Evolutionary conservation across 805 yeast species (phyloP).

Genomic region (Cyberlindnera petersonii): DNA sequence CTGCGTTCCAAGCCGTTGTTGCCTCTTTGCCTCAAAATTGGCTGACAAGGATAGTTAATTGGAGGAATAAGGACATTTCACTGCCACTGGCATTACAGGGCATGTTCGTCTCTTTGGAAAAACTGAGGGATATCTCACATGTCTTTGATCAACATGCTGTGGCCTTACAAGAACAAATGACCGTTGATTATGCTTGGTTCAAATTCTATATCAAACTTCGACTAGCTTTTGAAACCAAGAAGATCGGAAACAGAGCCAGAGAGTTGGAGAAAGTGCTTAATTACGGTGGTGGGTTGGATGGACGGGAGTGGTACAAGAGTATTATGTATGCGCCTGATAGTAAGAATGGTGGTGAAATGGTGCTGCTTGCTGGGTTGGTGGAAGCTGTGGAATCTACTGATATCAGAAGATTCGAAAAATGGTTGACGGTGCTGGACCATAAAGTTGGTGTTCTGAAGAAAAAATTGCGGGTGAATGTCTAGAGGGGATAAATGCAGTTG

Average conservation of each 20-base stretch:
- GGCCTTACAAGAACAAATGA: conserved; percentile 46
- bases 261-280: conserved; percentile 28
- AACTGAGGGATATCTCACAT: conserved; percentile 2
- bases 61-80: conserved; percentile 1
- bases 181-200: conserved; percentile 79
- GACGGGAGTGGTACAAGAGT: conserved; percentile 61
- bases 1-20: conserved; percentile 31
- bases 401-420: conserved; percentile 28
- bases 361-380: conserved; percentile 53
- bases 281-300: conserved; percentile 42
- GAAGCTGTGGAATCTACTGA: conserved; percentile 51
- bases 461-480: too few species aligned
- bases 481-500: background rate
- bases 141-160: conserved; percentile 46
- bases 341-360: conserved; percentile 46
- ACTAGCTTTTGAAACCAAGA: conserved; percentile 53
- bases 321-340: conserved; percentile 58
- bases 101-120: conserved; percentile 6
- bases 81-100: conserved; percentile 11
- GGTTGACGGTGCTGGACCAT: conserved; percentile 10
- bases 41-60: conserved; percentile 19
- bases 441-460: conserved; percentile 8
- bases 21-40: conserved; percentile 30
- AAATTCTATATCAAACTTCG: conserved; percentile 53
- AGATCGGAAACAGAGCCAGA: conserved; percentile 43